Conservation (phyloP, 1,139 yeast genomes). For the Saccharomyces hybrid region DNA sequence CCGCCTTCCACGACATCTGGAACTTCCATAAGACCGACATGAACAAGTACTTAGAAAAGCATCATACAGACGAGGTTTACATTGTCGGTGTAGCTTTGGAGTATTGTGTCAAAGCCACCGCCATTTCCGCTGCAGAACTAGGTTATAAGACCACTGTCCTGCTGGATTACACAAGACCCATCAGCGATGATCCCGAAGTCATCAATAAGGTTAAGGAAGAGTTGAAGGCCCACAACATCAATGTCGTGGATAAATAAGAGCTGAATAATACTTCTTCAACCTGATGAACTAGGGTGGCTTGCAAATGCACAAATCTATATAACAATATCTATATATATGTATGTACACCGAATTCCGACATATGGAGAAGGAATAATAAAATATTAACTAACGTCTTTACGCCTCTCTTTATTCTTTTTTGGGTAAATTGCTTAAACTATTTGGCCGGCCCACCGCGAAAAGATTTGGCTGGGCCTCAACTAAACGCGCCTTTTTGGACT, state of each 20-base stretch:
- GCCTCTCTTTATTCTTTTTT: background rate
- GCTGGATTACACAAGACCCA: conserved; percentile 45
- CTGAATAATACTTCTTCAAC: background rate
- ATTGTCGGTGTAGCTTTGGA: conserved; percentile 84
- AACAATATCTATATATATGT: background rate
- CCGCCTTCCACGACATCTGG: conserved; percentile 85
- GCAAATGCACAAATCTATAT: background rate
- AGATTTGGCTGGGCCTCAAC: background rate
- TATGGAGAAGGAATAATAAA: background rate
- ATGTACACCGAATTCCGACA: background rate
- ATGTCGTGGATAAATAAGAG: background rate
- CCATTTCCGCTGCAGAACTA: conserved; percentile 52
- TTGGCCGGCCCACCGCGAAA: conserved; percentile 1
- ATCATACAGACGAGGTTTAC: conserved; percentile 50
- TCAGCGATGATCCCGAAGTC: conserved; percentile 32
- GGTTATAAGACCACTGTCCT: conserved; percentile 64
- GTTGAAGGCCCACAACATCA: conserved; percentile 12
- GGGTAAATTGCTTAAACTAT: background rate
- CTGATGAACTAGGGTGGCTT: background rate
- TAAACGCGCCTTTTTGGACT: background rate
- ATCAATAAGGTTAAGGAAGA: conserved; percentile 15
- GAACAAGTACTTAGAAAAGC: conserved; percentile 38
- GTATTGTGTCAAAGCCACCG: conserved; percentile 72
- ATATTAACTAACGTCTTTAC: background rate
- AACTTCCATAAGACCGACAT: conserved; percentile 62